Evolutionary conservation across 441 rosid species (phyloP).

Genomic region (Corymbia calophylla): DNA sequence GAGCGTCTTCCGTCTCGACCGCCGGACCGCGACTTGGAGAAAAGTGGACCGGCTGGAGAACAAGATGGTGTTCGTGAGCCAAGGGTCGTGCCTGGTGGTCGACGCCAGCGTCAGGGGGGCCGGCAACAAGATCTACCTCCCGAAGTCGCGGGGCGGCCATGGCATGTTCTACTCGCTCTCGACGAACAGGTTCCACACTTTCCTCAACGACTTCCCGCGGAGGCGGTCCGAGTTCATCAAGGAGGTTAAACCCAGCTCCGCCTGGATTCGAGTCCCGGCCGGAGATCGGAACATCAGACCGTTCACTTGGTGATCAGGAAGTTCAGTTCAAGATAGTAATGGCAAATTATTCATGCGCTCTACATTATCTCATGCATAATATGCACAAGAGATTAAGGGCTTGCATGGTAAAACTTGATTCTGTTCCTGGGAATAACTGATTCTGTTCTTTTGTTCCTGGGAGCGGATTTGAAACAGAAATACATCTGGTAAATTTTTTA

Average conservation of each 20-base stretch:
- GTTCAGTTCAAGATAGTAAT: background rate
- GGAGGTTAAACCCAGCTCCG: background rate
- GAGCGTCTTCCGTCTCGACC: background rate
- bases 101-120: background rate
- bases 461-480: too few relatives aligned
- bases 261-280: background rate
- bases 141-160: background rate
- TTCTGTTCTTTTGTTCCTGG: too few relatives aligned
- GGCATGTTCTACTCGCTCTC: background rate
- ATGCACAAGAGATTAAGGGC: fast-evolving
- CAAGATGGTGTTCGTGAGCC: background rate
- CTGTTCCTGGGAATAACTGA: too few relatives aligned
- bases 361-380: background rate
- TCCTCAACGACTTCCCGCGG: background rate
- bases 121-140: background rate
- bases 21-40: background rate
- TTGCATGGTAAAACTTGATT: too few relatives aligned
- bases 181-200: background rate
- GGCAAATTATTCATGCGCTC: background rate
- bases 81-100: background rate
- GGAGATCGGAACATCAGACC: background rate
- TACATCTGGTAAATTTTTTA: too few relatives aligned
- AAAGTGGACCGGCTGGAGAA: background rate
- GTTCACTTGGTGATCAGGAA: background rate
- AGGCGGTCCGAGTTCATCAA: background rate